Evolutionary conservation across 768 basidiomycete species (phyloP).

Genomic region (Naganishia kalamii): DNA sequence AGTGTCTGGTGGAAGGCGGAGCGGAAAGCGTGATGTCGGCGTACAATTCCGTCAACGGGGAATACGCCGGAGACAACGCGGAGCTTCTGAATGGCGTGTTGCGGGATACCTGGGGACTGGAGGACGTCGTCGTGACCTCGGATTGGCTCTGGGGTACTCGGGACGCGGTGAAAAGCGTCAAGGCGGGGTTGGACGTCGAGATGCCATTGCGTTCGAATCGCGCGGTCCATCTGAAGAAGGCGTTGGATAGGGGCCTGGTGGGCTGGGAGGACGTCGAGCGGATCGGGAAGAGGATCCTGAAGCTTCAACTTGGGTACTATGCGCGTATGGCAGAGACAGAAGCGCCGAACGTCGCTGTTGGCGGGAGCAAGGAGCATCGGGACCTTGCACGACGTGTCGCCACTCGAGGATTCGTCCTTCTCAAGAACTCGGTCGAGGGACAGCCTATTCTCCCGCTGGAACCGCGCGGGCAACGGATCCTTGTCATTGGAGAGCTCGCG

Average conservation of each 20-base stretch:
- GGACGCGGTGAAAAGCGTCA: slow-evolving; percentile 3
- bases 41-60: slow-evolving; percentile 17
- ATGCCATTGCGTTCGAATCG: neutral
- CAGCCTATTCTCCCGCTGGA: neutral
- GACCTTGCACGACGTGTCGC: neutral
- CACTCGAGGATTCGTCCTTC: neutral
- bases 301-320: neutral
- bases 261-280: neutral
- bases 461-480: neutral
- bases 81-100: slow-evolving; percentile 5
- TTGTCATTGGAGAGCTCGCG: slow-evolving; percentile 12
- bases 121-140: slow-evolving; percentile 11
- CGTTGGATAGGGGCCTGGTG: neutral
- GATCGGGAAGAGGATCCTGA: neutral
- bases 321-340: neutral
- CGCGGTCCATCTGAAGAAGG: neutral
- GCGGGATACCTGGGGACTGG: slow-evolving; percentile 11
- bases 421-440: neutral
- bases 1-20: neutral
- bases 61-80: slow-evolving; percentile 1
- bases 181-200: slow-evolving; percentile 19
- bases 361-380: neutral
- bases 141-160: slow-evolving; percentile 13
- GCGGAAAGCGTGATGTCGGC: slow-evolving; percentile 15
- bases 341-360: neutral